Conservation (phyloP, 2,329 filamentous ascomycete genomes). For the Aspergillus oerlinghausenensis region DNA sequence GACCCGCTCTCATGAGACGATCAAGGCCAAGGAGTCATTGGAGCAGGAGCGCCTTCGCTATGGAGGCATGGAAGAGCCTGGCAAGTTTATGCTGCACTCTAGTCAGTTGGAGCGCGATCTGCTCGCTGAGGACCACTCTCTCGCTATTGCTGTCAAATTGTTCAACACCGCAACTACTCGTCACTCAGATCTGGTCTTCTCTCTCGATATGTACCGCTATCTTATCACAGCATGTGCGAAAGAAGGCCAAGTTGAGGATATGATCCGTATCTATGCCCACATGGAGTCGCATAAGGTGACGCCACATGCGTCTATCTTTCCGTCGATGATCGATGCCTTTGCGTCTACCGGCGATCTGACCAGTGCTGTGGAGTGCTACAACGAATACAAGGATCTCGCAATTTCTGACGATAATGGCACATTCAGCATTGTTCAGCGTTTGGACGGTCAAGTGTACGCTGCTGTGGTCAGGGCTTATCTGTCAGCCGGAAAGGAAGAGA, state of each 20-base stretch:
- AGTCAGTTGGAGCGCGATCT: slow-evolving; percentile 84
- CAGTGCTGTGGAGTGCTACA: slow-evolving; percentile 91
- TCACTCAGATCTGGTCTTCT: slow-evolving; percentile 59
- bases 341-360: slow-evolving; percentile 73
- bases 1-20: slow-evolving; percentile 72
- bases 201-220: slow-evolving; percentile 76
- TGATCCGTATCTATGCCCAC: slow-evolving; percentile 86
- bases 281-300: slow-evolving; percentile 75
- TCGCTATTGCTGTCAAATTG: slow-evolving; percentile 78
- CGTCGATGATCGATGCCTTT: slow-evolving; percentile 92
- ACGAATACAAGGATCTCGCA: slow-evolving; percentile 87
- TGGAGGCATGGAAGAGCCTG: slow-evolving; percentile 76
- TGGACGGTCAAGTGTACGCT: slow-evolving; percentile 82
- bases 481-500: slow-evolving; percentile 71
- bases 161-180: slow-evolving; percentile 71
- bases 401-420: slow-evolving; percentile 74
- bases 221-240: slow-evolving; percentile 84
- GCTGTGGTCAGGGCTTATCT: slow-evolving; percentile 89
- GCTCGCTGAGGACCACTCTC: slow-evolving; percentile 77
- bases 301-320: slow-evolving; percentile 78
- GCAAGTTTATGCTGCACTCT: slow-evolving; percentile 83
- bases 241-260: slow-evolving; percentile 74
- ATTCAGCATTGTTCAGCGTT: slow-evolving; percentile 62
- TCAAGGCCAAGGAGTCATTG: slow-evolving; percentile 65
- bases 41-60: slow-evolving; percentile 81